Percentiles rank a stretch among this genome's conserved stretches.
Evolutionary conservation across 352 stramenopile genomes (phyloP).

Genomic region (Phytophthora meadii): DNA sequence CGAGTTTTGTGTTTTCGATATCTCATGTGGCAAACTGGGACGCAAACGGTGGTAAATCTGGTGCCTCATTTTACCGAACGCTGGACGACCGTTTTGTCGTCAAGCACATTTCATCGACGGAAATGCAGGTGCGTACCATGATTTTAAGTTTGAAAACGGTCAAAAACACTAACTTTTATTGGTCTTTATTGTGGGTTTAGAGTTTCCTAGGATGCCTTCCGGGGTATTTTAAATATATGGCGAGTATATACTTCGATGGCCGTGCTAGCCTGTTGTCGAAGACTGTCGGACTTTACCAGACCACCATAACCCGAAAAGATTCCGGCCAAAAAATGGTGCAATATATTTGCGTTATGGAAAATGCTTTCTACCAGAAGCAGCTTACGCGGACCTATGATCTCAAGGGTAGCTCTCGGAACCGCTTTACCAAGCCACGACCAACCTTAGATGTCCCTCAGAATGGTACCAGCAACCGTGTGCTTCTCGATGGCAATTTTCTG

Average conservation of each 20-base stretch:
- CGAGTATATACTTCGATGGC: constrained; percentile 96
- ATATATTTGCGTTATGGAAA: constrained; percentile 96
- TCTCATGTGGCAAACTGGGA: constrained; percentile 89
- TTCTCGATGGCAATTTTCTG: constrained; percentile 89
- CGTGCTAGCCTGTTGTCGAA: constrained; percentile 95
- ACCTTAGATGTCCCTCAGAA: constrained; percentile 34
- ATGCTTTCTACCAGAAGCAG: constrained; percentile 96
- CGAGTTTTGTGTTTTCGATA: constrained; percentile 84
- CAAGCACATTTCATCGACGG: constrained; percentile 98
- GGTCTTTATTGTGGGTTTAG: constrained; percentile 32
- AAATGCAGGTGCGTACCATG: constrained; percentile 93
- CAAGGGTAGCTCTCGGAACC: constrained; percentile 97
- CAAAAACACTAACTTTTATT: constrained; percentile 1
- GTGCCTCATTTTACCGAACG: constrained; percentile 96
- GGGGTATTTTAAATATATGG: constrained; percentile 98
- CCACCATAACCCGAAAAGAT: constrained; percentile 94
- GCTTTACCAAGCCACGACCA: constrained; percentile 80
- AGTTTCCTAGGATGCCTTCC: constrained; percentile 84
- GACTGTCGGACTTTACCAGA: constrained; percentile 98
- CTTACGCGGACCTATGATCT: constrained; percentile 97
- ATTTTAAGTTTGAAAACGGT: background rate
- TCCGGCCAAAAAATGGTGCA: constrained; percentile 89
- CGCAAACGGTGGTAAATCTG: constrained; percentile 97
- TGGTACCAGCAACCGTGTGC: constrained; percentile 41
- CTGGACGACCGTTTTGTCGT: constrained; percentile 97